These are phyloP conservation scores for Fusarium tupiense DNA, from an alignment of 2,329 filamentous ascomycete genomes.

Conservation along the genomic window DNA sequence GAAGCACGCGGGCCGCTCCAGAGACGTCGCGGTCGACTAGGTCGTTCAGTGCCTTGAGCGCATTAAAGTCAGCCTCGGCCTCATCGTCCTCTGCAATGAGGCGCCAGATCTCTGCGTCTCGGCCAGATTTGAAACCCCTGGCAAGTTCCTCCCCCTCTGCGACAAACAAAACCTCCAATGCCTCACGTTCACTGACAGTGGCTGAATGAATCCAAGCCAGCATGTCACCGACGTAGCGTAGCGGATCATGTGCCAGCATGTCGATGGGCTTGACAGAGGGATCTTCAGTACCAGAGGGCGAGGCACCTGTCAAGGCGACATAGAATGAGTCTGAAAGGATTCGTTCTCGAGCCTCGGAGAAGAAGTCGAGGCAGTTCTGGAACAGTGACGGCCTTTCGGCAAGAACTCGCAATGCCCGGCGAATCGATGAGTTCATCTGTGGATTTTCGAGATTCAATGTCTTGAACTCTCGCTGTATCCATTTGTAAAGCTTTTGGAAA, in stretches of 20 bases:
- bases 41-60: conserved; percentile 81
- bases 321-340: conserved; percentile 91
- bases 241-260: conserved; percentile 87
- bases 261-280: conserved; percentile 87
- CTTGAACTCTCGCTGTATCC: conserved; percentile 94
- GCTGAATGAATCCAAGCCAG: conserved; percentile 96
- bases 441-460: conserved; percentile 92
- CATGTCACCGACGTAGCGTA: conserved; percentile 97
- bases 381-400: conserved; percentile 91
- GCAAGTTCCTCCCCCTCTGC: conserved; percentile 90
- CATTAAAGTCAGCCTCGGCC: conserved; percentile 73
- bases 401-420: conserved; percentile 83
- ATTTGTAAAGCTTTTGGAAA: conserved; percentile 95
- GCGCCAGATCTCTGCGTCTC: conserved; percentile 86
- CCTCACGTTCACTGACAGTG: conserved; percentile 92
- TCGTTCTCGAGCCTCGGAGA: conserved; percentile 88
- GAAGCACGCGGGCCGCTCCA: conserved; percentile 83
- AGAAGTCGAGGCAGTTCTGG: conserved; percentile 91
- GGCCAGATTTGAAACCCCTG: conserved; percentile 80
- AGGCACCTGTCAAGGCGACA: conserved; percentile 80
- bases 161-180: conserved; percentile 89
- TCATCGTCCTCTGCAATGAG: conserved; percentile 67
- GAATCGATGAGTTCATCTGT: conserved; percentile 86
- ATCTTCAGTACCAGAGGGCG: conserved; percentile 66
- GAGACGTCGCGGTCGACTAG: conserved; percentile 87